Evolutionary conservation across 202 grass and related monocot genomes (phyloP), one percentile per base, ranked within the genome.

Genomic region (Zoysia matrella): DNA sequence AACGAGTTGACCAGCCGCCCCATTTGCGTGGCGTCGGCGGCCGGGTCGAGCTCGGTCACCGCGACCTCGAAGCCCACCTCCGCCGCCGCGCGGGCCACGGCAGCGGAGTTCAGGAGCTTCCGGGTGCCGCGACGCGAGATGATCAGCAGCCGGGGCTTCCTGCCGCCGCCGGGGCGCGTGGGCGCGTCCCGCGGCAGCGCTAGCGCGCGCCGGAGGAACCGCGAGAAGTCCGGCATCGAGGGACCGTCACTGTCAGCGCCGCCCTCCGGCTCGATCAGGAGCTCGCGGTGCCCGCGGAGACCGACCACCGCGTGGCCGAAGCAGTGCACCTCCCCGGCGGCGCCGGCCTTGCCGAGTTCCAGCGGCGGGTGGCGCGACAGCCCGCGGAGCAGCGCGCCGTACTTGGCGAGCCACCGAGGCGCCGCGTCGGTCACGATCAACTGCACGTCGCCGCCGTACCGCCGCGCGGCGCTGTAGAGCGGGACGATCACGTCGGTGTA

Each of bases 401-500:
- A 93, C 87, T 88, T 93, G 47, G 81, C 15, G 18, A 97, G 79
- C 94, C 94, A 96, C 88, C 88, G 90, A 0, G 82, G 42, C 43
- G 68, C 73, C 46, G 77, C 64, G 76, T 93, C 65, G 0, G 88
- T 47, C 84, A 96, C 83, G 43, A 96, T 71, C 15, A 89, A 87
- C 18, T 91, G 93, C 60, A 93, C 90, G 22, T 90, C 88, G 55
- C 90, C 80, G 8, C 22, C 1, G 75, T 85, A 85, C 2, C 69
- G 83, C 36, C 13, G 73, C 65, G 65, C 78, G 6, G 88, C 80
- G 56, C 83, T 84, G 88, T 77, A 96, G 2, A 96, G 82, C 48
- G 93, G 93, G 11, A 96, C 89, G 1, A 96, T 74, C 73, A 96
- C 90, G 86, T 96, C 88, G 41, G 93, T 86, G 74, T 93, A 90